Conservation (phyloP, 257 asterid genomes). For the Voacanga thouarsii region DNA sequence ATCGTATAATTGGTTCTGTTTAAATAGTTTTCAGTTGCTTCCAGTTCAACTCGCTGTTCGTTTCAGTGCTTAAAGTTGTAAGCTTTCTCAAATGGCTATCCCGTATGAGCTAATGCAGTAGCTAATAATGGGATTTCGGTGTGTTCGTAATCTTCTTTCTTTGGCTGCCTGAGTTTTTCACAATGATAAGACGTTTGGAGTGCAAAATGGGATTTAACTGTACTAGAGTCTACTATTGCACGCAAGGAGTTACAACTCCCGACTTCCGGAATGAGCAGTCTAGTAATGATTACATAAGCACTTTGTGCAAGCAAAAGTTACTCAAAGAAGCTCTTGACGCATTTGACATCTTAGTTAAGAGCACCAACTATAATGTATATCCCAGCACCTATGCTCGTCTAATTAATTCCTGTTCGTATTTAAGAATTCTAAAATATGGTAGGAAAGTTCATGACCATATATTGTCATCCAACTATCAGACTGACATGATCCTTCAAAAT, state of each 20-base stretch:
- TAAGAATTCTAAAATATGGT: constrained; percentile 49
- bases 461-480: constrained; percentile 37
- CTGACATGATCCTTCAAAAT: constrained; percentile 60
- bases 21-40: no score
- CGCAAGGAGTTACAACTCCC: constrained; percentile 17
- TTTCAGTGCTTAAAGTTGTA: no score
- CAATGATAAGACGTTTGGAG: constrained; percentile 39
- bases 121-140: neutral
- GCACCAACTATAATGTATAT: constrained; percentile 27
- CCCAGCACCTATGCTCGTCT: constrained; percentile 52
- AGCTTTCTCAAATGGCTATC: no score
- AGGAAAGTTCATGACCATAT: constrained; percentile 47
- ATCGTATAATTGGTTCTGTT: no score
- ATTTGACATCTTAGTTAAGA: constrained; percentile 43
- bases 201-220: constrained; percentile 19
- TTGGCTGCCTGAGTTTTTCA: neutral
- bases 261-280: constrained; percentile 33
- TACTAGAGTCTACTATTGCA: constrained; percentile 19
- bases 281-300: constrained; percentile 40
- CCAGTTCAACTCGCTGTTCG: no score
- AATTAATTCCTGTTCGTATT: constrained; percentile 53
- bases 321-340: constrained; percentile 48
- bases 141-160: neutral
- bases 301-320: constrained; percentile 55
- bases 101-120: neutral